A percentile compares a stretch with the other conserved stretches of the same genome.
Conservation (phyloP, 75 land plant species). For the Gnetum montanum region DNA sequence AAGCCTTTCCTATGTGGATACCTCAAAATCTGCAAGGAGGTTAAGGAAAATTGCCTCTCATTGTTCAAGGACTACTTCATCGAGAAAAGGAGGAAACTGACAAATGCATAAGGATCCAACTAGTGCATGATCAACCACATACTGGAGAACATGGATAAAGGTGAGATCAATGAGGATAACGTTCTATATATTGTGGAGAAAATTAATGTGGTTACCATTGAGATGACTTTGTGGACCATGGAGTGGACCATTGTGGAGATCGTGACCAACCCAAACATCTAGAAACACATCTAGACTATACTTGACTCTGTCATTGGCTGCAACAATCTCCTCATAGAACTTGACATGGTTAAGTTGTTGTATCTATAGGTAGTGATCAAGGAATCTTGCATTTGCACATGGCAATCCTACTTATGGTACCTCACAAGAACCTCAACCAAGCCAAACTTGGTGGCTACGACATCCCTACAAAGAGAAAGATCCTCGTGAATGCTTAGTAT, state of each 20-base stretch:
- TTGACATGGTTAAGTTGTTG: slow-evolving; percentile 46
- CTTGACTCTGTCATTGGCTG: slow-evolving; percentile 62
- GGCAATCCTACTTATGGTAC: slow-evolving; percentile 85
- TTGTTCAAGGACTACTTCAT: slow-evolving; percentile 66
- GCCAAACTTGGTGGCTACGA: slow-evolving; percentile 85
- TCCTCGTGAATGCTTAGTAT: slow-evolving; percentile 45
- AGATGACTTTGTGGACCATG: slow-evolving; percentile 83
- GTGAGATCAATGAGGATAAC: slow-evolving; percentile 71
- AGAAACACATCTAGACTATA: slow-evolving; percentile 46
- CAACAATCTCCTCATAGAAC: slow-evolving; percentile 60
- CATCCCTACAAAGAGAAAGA: slow-evolving; percentile 90
- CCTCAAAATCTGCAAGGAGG: slow-evolving; percentile 48
- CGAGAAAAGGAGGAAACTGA: slow-evolving; percentile 47
- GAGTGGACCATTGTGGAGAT: slow-evolving; percentile 92
- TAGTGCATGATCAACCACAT: slow-evolving; percentile 78
- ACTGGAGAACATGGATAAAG: slow-evolving; percentile 55
- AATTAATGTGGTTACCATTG: slow-evolving; percentile 76
- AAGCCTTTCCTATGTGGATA: slow-evolving; percentile 72
- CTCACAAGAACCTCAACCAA: slow-evolving; percentile 89
- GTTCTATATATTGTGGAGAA: slow-evolving; percentile 85
- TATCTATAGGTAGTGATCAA: slow-evolving; percentile 89
- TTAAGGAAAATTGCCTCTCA: slow-evolving; percentile 41
- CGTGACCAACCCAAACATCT: slow-evolving; percentile 76
- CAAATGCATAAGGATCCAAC: not conserved
- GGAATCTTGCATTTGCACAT: slow-evolving; percentile 74